Evolutionary conservation across 2,329 filamentous ascomycete genomes (phyloP).

Genomic region (Hortaea werneckii): DNA sequence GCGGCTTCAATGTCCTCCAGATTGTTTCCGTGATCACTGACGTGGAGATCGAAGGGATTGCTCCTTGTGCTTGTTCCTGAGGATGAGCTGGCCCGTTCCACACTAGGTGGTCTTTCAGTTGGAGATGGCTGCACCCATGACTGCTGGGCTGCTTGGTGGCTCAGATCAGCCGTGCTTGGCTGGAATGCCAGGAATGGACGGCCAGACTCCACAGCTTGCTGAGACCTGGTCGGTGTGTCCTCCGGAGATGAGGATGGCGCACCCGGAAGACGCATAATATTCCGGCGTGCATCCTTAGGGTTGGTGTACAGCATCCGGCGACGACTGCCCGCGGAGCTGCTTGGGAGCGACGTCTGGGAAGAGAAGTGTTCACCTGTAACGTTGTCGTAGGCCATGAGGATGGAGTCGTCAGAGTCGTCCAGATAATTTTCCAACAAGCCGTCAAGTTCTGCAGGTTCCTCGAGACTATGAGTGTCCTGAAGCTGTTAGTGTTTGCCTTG

Average conservation of each 20-base stretch:
- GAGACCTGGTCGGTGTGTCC: too few species aligned
- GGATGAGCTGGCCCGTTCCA: slow-evolving; percentile 1
- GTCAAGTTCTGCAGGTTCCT: slow-evolving; percentile 26
- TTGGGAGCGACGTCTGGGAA: slow-evolving; percentile 6
- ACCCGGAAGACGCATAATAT: slow-evolving; percentile 15
- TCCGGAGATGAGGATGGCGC: too few species aligned
- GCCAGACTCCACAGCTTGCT: too few species aligned
- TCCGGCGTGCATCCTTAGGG: slow-evolving; percentile 16
- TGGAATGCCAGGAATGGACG: too few species aligned
- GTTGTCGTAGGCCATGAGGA: slow-evolving; percentile 1
- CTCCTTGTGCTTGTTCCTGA: slow-evolving; percentile 4
- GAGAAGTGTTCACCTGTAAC: slow-evolving; percentile 4
- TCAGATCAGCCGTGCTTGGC: not conserved
- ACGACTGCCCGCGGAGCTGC: slow-evolving; percentile 7
- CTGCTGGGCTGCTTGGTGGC: not conserved
- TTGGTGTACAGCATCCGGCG: slow-evolving; percentile 18
- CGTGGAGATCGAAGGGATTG: slow-evolving; percentile 19
- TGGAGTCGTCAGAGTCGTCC: not conserved
- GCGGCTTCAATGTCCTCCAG: slow-evolving; percentile 10
- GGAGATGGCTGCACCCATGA: not conserved
- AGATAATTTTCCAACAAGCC: slow-evolving; percentile 22
- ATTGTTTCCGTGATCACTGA: slow-evolving; percentile 21
- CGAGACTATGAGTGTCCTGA: slow-evolving; percentile 14
- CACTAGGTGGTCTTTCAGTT: too few species aligned
- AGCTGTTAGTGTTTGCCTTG: slow-evolving; percentile 14